phyloP scores from a whole-genome alignment of 2,329 filamentous ascomycete species.

The Periconia macrospinosa region DNA sequence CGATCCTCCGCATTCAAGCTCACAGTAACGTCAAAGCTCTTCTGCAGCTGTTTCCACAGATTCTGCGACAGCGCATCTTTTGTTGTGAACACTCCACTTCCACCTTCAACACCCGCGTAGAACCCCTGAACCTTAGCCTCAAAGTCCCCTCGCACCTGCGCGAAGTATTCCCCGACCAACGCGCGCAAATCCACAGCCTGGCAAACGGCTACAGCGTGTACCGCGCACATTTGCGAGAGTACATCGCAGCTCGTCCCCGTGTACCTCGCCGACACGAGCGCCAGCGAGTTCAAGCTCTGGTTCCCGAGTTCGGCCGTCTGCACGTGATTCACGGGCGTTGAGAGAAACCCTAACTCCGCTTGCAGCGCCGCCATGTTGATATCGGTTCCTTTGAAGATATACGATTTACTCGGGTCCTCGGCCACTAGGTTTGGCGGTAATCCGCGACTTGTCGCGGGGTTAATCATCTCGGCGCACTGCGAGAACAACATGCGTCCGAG shows the following conservation, averaged over 20 bases:
- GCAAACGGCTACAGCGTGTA: conserved; percentile 57
- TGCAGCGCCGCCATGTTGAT: conserved; percentile 66
- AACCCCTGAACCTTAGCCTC: too few species aligned
- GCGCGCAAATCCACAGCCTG: conserved; percentile 57
- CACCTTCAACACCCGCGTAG: too few species aligned
- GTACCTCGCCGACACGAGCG: conserved; percentile 60
- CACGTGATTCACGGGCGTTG: conserved; percentile 65
- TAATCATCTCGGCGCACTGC: conserved; percentile 65
- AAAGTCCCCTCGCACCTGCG: too few species aligned
- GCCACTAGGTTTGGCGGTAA: conserved; percentile 63
- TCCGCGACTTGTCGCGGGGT: conserved; percentile 60
- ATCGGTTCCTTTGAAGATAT: conserved; percentile 66
- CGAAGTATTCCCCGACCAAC: too few species aligned
- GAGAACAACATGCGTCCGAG: conserved; percentile 65
- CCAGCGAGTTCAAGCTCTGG: conserved; percentile 67
- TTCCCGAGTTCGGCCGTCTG: conserved; percentile 69
- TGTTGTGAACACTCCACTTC: too few species aligned
- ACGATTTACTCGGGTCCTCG: conserved; percentile 61
- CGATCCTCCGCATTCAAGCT: too few species aligned
- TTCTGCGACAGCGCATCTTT: too few species aligned
- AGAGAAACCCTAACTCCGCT: conserved; percentile 63
- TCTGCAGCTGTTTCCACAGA: too few species aligned
- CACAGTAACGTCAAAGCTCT: too few species aligned
- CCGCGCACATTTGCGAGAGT: conserved; percentile 57
- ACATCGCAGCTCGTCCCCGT: conserved; percentile 60